Base-by-base conservation (phyloP, 2,329 filamentous ascomycete species). In the Trichoderma brevicompactum region DNA sequence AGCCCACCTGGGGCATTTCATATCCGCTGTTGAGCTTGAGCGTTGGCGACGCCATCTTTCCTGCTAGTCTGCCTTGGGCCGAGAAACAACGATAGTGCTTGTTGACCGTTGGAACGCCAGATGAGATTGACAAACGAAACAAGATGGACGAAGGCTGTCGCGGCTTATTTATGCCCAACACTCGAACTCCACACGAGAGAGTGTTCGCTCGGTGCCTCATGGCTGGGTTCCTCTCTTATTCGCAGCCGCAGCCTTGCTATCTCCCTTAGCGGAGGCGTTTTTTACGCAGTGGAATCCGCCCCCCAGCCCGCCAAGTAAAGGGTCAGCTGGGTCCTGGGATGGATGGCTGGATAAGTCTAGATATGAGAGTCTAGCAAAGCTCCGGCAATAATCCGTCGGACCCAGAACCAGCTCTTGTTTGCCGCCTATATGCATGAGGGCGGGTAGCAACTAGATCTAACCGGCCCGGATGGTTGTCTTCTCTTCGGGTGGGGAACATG, bases 1-100 rank as follows among this genome's bases (percentile, higher is more conserved):
- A 91, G 77, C 89, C 89, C 70, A 92, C 88, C 76, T 89, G 85
- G 74, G 89, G 89, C 89, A 92, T 92, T 72, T 90, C 82, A 72
- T 85, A 74, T 78, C 87, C 87, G 77, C 82, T 87, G 79, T 80
- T 88, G 68, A 89, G 84, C 80, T 87, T 89, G 76, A 89, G 80
- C 66, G 78, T 85, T 58, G 75, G 74, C 32, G 74, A 70, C 64
- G 81, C 76, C 72, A 79, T 77, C 68, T 70, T 77, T 62, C 67
- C 32, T 46, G 38, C 36, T 23, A 49, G 43, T 55, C 34, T 56
- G n/a, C 50, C 43, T 43, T 48, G 48, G 12, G 60, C 41, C 64
- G 68, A 69, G 54, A 64, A 64, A 41, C 36, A 49, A 19, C 60
- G 60, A 36, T 49, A 23, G 36, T 34, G 13, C 13, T 28, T 32